phyloP scores from a whole-genome alignment of 331 rosid species.

The Arachis monticola region DNA sequence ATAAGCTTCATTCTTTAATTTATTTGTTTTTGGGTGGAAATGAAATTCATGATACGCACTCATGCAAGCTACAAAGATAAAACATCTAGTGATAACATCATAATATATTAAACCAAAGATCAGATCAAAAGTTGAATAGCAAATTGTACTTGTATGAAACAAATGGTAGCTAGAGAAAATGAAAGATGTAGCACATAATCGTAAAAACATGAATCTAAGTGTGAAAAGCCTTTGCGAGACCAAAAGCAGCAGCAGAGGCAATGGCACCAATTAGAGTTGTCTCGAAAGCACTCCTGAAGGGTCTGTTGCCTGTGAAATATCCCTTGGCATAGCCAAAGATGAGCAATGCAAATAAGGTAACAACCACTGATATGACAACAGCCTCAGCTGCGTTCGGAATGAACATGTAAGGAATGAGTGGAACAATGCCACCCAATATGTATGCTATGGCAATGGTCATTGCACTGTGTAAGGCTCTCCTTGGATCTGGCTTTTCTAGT shows the following conservation, averaged over 20 bases:
- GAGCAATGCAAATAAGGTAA: slow-evolving; percentile 75
- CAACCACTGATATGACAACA: slow-evolving; percentile 57
- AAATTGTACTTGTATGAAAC: slow-evolving; percentile 7
- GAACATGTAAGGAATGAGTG: slow-evolving; percentile 76
- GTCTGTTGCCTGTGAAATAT: slow-evolving; percentile 71
- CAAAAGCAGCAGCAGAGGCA: slow-evolving; percentile 86
- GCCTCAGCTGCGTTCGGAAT: slow-evolving; percentile 71
- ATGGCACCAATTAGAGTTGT: slow-evolving; percentile 83
- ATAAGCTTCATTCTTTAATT: too few relatives aligned
- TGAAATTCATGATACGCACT: neutral
- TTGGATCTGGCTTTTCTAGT: slow-evolving; percentile 91
- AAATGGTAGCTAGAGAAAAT: neutral
- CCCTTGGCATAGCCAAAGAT: slow-evolving; percentile 93
- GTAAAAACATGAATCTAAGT: slow-evolving; percentile 38
- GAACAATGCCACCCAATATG: slow-evolving; percentile 80
- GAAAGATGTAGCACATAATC: slow-evolving; percentile 12
- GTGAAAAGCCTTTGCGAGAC: slow-evolving; percentile 77
- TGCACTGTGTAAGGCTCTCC: slow-evolving; percentile 89
- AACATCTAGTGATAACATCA: neutral
- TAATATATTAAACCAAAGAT: slow-evolving; percentile 12
- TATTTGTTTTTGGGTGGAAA: neutral
- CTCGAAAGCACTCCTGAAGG: slow-evolving; percentile 74
- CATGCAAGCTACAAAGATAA: neutral
- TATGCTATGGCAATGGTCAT: slow-evolving; percentile 79
- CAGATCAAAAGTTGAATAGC: neutral